These are phyloP conservation scores for Solanum tacnaense DNA, from an alignment of 257 asterid species.

Conservation along the genomic window DNA sequence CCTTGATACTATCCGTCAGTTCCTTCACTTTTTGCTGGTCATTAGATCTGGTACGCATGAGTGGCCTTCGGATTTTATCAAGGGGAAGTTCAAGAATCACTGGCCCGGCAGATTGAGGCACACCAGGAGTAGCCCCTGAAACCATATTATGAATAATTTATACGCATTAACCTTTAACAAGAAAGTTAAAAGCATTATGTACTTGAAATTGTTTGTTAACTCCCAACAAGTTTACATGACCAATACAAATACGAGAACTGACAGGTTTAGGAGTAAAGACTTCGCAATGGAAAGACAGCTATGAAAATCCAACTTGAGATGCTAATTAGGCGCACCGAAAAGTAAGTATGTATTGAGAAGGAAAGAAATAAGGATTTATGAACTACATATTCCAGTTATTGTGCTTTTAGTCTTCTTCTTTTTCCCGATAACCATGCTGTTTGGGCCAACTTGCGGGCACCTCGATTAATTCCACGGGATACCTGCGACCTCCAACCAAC, in stretches of 20 bases:
- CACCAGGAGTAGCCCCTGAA: conserved; percentile 58
- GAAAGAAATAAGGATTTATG: not conserved
- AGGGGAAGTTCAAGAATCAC: conserved; percentile 78
- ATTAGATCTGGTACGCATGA: conserved; percentile 80
- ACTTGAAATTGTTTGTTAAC: not conserved
- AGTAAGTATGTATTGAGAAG: not conserved
- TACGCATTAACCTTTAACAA: not conserved
- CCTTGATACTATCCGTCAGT: conserved; percentile 66
- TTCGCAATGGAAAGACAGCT: not conserved
- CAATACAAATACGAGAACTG: not conserved
- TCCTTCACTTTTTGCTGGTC: conserved; percentile 71
- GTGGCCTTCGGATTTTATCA: conserved; percentile 73
- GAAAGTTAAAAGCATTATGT: not conserved
- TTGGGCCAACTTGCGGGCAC: not conserved
- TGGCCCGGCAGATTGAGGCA: conserved; percentile 61
- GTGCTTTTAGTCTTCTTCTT: not conserved
- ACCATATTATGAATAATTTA: not conserved
- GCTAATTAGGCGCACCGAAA: not conserved
- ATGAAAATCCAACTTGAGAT: not conserved
- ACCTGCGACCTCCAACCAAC: not conserved
- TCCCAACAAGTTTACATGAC: not conserved
- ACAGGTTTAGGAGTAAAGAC: not conserved
- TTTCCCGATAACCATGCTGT: not conserved
- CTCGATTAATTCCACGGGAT: not conserved
- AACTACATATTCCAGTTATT: not conserved